Evolutionary conservation across 495 filamentous ascomycete species (phyloP).

Genomic region (Podospora pseudoanserina): DNA sequence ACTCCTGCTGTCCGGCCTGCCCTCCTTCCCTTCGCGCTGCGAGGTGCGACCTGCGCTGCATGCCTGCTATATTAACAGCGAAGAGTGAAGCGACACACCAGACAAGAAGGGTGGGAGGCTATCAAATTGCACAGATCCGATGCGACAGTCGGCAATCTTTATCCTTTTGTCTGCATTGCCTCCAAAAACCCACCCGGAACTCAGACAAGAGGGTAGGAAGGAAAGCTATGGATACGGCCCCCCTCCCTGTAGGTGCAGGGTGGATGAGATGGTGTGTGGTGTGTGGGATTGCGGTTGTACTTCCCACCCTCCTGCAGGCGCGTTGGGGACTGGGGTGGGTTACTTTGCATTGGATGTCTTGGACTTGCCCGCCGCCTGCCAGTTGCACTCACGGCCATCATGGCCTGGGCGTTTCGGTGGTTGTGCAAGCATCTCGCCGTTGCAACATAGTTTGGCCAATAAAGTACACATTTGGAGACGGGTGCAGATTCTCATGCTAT

Average conservation of each 20-base stretch:
- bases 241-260: neutral
- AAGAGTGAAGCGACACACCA: neutral
- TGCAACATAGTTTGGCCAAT: neutral
- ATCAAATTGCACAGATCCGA: neutral
- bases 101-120: neutral
- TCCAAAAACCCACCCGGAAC: neutral
- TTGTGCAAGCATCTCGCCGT: too few relatives aligned
- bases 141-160: neutral
- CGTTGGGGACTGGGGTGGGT: neutral
- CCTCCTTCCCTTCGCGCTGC: too few relatives aligned
- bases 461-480: neutral
- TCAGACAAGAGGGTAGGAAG: neutral
- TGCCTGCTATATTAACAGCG: neutral
- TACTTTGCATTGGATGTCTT: neutral
- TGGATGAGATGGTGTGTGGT: neutral
- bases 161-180: neutral
- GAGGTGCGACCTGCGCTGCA: too few relatives aligned
- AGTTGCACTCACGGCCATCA: neutral
- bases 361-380: neutral
- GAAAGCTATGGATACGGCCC: neutral
- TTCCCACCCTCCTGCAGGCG: neutral
- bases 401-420: too few relatives aligned
- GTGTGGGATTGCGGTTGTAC: neutral
- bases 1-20: neutral
- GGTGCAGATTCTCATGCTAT: neutral